Base-by-base conservation (phyloP, 2,329 filamentous ascomycete genomes). In the Colletotrichum gloeosporioides region DNA sequence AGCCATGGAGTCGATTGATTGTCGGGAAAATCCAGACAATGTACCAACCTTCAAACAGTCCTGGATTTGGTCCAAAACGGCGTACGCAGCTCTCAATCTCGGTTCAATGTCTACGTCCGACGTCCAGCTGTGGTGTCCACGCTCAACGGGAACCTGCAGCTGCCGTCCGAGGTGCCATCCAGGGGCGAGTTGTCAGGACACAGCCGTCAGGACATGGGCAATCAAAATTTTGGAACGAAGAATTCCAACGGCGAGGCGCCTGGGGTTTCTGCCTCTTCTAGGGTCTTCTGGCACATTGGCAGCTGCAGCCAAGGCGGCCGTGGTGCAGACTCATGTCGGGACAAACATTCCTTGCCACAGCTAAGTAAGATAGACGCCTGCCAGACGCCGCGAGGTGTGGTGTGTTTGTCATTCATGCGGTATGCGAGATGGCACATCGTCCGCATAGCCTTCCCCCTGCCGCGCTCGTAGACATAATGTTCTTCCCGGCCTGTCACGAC, bases 121-220 rank as follows among this genome's bases (percentile, higher is more conserved):
- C 53, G 25, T 31, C 29, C 18, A 9, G 12, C 49, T 55, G 65
- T 29, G 16, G 39, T 39, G 39, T 7, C 53, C 12, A 44, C 49
- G 27, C 18, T 68, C 8, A 4, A 9, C 73, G 75, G 75, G 53
- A 34, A n/a, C 68, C 49, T 77, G 73, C 75, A 76, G 62, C 53
- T 27, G 44, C 32, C 22, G 55, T 44, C 53, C 27, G 32, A 55
- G 49, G 29, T 75, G 49, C 10, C 67, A 49, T 55, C n/a, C 59
- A 36, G 31, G 29, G 31, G 36, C 22, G 4, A 39, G 36, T 25
- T 7, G 32, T 4, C 12, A 13, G 15, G 31, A 63, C n/a, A 63
- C 59, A 9, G 59, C 59, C 22, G 15, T 3, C 59, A 25, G n/a
- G 25, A 18, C 1, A 4, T 22, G 25, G 16, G 55, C 55, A 27